phyloP scores from a whole-genome alignment of 176 grass and related monocot genomes.

The Rhipidocladum racemiflorum region DNA sequence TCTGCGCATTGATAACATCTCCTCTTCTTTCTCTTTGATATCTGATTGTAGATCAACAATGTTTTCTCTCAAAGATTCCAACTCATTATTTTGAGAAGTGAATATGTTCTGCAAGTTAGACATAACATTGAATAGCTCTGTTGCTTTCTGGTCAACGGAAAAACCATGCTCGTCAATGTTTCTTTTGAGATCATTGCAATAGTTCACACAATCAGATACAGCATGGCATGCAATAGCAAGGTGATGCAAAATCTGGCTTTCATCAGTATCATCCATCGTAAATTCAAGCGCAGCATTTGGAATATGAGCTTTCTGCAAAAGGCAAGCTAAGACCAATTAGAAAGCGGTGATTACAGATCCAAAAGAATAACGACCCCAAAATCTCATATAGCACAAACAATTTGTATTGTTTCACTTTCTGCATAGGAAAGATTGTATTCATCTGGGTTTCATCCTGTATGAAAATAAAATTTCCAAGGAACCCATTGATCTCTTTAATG shows the following conservation, averaged over 20 bases:
- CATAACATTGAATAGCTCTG: conserved; percentile 58
- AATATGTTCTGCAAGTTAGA: conserved; percentile 47
- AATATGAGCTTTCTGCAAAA: conserved; percentile 55
- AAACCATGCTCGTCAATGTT: conserved; percentile 67
- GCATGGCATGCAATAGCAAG: conserved; percentile 43
- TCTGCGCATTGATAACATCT: conserved; percentile 45
- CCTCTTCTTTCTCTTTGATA: conserved; percentile 63
- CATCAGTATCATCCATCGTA: conserved; percentile 48
- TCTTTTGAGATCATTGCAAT: conserved; percentile 69
- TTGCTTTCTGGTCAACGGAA: conserved; percentile 64
- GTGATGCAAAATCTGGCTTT: conserved; percentile 55
- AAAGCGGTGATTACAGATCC: background rate
- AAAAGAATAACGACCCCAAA: background rate
- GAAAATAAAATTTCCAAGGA: conserved; percentile 17
- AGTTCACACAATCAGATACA: conserved; percentile 61
- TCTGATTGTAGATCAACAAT: conserved; percentile 45
- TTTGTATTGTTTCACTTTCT: conserved; percentile 7
- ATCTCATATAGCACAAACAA: conserved; percentile 17
- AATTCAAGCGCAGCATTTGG: conserved; percentile 41
- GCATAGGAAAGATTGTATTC: conserved; percentile 11
- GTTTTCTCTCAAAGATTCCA: conserved; percentile 56
- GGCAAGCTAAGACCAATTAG: conserved; percentile 35
- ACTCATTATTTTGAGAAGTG: conserved; percentile 47
- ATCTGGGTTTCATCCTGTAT: conserved; percentile 10
- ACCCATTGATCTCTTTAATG: conserved; percentile 12